Conservation (phyloP, 78 protist species). For the Cyanophora paradoxa region DNA sequence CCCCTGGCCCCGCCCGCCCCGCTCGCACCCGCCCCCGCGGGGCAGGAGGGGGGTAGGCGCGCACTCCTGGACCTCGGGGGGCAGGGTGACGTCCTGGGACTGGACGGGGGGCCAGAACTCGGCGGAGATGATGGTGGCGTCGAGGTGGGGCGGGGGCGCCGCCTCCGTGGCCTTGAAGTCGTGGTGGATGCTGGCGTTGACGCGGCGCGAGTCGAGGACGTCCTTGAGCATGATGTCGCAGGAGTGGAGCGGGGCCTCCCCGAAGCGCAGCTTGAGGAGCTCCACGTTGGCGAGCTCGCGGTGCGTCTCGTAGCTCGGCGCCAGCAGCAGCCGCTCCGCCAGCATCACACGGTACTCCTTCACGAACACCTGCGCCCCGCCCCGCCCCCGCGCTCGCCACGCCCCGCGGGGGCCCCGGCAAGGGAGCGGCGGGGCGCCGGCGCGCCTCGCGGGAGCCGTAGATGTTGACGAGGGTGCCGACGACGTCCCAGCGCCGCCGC, state of each 20-base stretch:
- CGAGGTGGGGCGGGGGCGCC: background rate
- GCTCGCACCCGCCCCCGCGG: background rate
- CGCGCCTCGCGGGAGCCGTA: constrained; percentile 3
- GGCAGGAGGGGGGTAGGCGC: background rate
- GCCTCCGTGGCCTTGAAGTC: background rate
- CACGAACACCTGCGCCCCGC: constrained; percentile 14
- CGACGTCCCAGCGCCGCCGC: too few relatives aligned
- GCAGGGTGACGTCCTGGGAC: background rate
- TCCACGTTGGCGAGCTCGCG: constrained; percentile 10
- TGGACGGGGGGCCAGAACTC: constrained; percentile 6
- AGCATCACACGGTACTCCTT: constrained; percentile 7
- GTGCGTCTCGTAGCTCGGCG: constrained; percentile 8
- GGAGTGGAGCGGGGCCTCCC: constrained; percentile 11
- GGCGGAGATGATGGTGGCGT: constrained; percentile 13
- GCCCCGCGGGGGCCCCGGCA: too few relatives aligned
- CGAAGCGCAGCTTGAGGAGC: constrained; percentile 29
- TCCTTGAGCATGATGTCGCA: constrained; percentile 18
- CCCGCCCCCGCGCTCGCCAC: too few relatives aligned
- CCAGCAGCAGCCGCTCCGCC: constrained; percentile 1
- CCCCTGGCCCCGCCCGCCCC: background rate
- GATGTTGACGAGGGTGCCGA: constrained; percentile 17
- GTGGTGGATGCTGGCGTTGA: constrained; percentile 4
- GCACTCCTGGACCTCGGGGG: background rate
- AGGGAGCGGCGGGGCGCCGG: too few relatives aligned
- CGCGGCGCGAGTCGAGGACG: background rate